Evolutionary conservation across 352 stramenopile genomes (phyloP).

Genomic region (Pythium brassicae): DNA sequence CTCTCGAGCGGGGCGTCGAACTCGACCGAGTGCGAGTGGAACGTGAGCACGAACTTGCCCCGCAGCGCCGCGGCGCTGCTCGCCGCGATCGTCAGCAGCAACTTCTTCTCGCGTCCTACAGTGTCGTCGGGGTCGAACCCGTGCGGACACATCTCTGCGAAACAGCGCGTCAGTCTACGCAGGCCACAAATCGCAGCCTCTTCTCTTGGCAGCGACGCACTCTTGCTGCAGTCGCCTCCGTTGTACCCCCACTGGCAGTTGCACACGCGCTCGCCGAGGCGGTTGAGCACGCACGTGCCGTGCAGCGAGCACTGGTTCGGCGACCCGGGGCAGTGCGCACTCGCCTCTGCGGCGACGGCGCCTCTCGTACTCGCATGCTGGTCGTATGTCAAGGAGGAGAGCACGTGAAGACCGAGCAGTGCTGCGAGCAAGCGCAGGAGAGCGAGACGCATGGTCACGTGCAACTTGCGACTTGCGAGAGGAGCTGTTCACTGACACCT

Average conservation of each 20-base stretch:
- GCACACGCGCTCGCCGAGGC: constrained; percentile 59
- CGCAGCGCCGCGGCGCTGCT: constrained; percentile 16
- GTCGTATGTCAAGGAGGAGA: neutral
- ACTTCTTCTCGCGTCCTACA: constrained; percentile 39
- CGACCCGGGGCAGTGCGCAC: constrained; percentile 39
- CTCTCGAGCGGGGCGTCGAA: constrained; percentile 50
- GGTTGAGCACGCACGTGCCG: constrained; percentile 59
- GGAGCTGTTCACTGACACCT: too few species aligned
- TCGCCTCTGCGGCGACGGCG: neutral
- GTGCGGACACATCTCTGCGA: constrained; percentile 66
- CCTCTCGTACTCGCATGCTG: neutral
- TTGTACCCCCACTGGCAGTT: constrained; percentile 77
- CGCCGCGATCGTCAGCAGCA: constrained; percentile 33
- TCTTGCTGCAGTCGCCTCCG: constrained; percentile 51
- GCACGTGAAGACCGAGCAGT: neutral
- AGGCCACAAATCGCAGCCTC: neutral
- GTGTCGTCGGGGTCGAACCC: constrained; percentile 46
- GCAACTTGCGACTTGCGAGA: neutral
- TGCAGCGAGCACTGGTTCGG: constrained; percentile 71
- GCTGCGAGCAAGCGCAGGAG: neutral
- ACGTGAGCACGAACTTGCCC: constrained; percentile 49
- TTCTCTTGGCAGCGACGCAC: constrained; percentile 18
- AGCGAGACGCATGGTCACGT: neutral
- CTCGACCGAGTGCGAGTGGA: constrained; percentile 68
- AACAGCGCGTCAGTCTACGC: neutral